Percentiles rank a stretch among this genome's conserved stretches.
Conservation (phyloP, 345 rosid species). For the Gossypium turneri region DNA sequence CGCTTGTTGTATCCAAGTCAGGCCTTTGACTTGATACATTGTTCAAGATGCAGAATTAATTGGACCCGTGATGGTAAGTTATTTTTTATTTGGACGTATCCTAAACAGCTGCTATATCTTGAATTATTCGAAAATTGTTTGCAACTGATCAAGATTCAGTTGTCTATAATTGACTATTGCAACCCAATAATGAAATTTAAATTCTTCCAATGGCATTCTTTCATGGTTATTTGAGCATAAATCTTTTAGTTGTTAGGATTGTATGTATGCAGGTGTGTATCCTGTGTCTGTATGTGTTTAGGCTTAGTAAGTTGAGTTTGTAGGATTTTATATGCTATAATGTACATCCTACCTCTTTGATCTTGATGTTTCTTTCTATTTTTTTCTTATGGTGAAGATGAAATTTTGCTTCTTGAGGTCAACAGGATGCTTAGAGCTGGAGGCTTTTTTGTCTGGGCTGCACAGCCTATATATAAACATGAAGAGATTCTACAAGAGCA, state of each 20-base stretch:
- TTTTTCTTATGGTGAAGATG: conserved; percentile 32
- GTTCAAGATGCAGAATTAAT: conserved; percentile 55
- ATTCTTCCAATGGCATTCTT: too few species aligned
- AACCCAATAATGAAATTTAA: background rate
- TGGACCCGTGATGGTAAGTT: conserved; percentile 49
- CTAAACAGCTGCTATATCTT: background rate
- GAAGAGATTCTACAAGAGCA: conserved; percentile 43
- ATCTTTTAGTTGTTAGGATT: background rate
- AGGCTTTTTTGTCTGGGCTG: conserved; percentile 54
- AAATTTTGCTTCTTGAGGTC: conserved; percentile 58
- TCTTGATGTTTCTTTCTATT: background rate
- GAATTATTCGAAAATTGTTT: conserved; percentile 4
- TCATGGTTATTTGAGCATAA: too few species aligned
- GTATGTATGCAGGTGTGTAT: background rate
- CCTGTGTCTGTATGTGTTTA: background rate
- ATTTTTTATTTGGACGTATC: background rate
- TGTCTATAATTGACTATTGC: background rate
- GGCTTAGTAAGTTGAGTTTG: background rate
- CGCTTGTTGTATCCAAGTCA: conserved; percentile 63
- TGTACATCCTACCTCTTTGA: background rate
- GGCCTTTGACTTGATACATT: conserved; percentile 60
- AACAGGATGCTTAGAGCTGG: conserved; percentile 63
- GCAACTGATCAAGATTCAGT: conserved; percentile 7
- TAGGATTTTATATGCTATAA: too few species aligned
- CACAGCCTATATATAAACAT: conserved; percentile 48